These are phyloP conservation scores for Leccinum rimulosum DNA, from an alignment of 768 basidiomycete species.

Conservation along the genomic window DNA sequence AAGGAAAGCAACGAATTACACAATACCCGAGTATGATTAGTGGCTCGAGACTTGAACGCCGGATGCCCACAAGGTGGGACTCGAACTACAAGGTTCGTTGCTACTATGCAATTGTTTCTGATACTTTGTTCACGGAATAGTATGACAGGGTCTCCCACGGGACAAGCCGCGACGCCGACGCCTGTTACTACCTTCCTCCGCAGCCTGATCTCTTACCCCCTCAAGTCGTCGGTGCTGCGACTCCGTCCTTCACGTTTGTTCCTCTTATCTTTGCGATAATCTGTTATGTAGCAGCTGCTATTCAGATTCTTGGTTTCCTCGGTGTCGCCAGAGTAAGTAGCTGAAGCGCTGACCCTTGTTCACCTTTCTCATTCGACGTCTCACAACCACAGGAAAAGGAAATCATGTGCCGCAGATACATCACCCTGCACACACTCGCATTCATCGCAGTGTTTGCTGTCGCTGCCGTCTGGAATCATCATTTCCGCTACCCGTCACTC, in stretches of 20 bases:
- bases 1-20: too few species aligned
- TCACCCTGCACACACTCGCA: constrained; percentile 58
- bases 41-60: too few species aligned
- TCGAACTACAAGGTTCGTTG: too few species aligned
- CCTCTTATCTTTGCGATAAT: constrained; percentile 70
- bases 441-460: constrained; percentile 66
- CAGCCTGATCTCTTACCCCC: constrained; percentile 10
- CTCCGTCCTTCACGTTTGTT: constrained; percentile 73
- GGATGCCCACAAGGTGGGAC: too few species aligned
- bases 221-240: constrained; percentile 82
- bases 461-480: constrained; percentile 77
- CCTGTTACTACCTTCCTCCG: neutral
- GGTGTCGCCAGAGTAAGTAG: constrained; percentile 69
- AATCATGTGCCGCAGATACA: constrained; percentile 63
- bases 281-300: constrained; percentile 69
- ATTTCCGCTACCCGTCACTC: constrained; percentile 77
- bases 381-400: constrained; percentile 57
- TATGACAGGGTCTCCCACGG: too few species aligned
- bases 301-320: constrained; percentile 83
- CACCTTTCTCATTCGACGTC: constrained; percentile 17
- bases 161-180: too few species aligned
- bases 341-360: neutral
- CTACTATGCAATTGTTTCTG: too few species aligned
- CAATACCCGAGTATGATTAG: too few species aligned
- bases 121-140: too few species aligned